Conservation (phyloP, 495 filamentous ascomycete genomes). For the Talaromyces ruber region DNA sequence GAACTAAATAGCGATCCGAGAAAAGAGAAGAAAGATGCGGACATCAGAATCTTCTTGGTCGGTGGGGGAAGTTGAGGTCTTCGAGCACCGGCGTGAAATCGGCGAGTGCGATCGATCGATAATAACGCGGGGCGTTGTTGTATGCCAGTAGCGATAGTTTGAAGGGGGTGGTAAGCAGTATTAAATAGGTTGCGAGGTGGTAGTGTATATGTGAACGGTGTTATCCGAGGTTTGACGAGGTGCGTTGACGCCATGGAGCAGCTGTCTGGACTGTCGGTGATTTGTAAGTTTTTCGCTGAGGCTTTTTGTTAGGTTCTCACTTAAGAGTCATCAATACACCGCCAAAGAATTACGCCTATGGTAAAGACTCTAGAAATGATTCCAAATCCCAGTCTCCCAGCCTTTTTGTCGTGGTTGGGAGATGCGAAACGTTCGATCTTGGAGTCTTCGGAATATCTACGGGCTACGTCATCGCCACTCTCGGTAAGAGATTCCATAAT, state of each 20-base stretch:
- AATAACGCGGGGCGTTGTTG: background rate
- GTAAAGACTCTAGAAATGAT: background rate
- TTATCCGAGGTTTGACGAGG: background rate
- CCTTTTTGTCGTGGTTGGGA: too few species aligned
- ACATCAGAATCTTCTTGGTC: slow-evolving; percentile 30
- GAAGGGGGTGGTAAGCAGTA: background rate
- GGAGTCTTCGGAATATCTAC: background rate
- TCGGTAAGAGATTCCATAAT: background rate
- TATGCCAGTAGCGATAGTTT: background rate
- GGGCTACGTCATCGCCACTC: background rate
- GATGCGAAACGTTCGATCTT: background rate
- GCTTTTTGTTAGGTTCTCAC: background rate
- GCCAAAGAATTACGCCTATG: background rate
- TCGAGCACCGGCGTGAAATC: slow-evolving; percentile 1
- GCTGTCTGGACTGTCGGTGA: background rate
- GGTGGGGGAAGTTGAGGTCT: slow-evolving; percentile 17
- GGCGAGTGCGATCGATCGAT: background rate
- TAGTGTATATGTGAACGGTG: background rate
- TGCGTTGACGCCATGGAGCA: background rate
- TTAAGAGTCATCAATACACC: background rate
- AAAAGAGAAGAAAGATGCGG: slow-evolving; percentile 69
- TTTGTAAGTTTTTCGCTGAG: background rate
- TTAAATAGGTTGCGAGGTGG: background rate
- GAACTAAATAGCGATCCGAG: slow-evolving; percentile 71
- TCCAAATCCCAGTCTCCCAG: background rate